phyloP scores from a whole-genome alignment of 306 rosid species.

The Cucurbita argyrosperma region DNA sequence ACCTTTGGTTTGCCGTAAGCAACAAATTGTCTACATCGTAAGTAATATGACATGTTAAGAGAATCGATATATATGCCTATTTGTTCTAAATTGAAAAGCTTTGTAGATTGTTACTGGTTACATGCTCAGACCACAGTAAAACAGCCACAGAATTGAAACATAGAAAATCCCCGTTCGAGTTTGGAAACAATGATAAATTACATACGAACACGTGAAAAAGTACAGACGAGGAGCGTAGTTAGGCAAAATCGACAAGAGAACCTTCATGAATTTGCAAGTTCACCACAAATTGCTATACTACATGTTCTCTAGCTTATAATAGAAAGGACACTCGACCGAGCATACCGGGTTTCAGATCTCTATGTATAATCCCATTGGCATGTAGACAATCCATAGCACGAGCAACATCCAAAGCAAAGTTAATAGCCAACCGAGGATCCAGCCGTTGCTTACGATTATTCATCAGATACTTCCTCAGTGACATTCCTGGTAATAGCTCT shows the following conservation, averaged over 20 bases:
- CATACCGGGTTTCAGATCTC: constrained; percentile 95
- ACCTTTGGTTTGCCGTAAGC: constrained; percentile 73
- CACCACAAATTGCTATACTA: neutral
- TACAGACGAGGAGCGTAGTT: neutral
- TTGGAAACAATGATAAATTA: neutral
- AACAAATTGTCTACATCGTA: constrained; percentile 68
- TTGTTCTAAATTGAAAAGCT: neutral
- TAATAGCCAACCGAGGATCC: constrained; percentile 55
- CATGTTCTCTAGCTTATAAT: neutral
- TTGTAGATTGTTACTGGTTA: neutral
- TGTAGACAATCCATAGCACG: constrained; percentile 97
- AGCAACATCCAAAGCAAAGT: constrained; percentile 73
- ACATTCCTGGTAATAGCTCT: constrained; percentile 94
- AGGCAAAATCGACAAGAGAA: neutral
- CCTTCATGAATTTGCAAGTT: neutral
- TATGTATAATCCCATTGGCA: constrained; percentile 90
- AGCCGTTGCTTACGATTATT: constrained; percentile 53
- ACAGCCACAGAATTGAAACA: neutral
- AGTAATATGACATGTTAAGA: neutral
- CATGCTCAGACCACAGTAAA: neutral
- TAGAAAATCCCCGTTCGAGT: neutral
- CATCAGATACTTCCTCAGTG: constrained; percentile 59
- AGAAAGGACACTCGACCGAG: neutral
- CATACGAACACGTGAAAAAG: neutral
- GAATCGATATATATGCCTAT: neutral